Percentiles rank a stretch among this genome's conserved stretches.
Evolutionary conservation across 345 rosid species (phyloP).

Genomic region (Eucalyptus camaldulensis): DNA sequence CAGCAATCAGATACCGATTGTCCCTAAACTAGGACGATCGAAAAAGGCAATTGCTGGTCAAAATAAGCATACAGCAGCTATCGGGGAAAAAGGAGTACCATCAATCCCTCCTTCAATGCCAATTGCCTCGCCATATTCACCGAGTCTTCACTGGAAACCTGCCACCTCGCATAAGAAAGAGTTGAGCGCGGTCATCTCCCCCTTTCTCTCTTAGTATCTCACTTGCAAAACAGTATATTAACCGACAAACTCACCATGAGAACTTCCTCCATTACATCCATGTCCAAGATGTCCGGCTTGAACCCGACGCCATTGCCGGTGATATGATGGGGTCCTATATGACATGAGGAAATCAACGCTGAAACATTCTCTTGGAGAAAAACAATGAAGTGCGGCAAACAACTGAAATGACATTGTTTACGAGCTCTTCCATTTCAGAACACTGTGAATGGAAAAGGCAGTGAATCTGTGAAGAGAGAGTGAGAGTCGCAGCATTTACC

Average conservation of each 20-base stretch:
- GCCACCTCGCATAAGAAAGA: background rate
- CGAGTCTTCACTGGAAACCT: conserved; percentile 89
- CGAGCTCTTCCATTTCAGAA: background rate
- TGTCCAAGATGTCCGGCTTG: conserved; percentile 90
- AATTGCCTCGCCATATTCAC: conserved; percentile 90
- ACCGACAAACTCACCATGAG: conserved; percentile 38
- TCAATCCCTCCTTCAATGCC: conserved; percentile 91
- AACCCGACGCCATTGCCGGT: conserved; percentile 97
- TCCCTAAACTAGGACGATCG: background rate
- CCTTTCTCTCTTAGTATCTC: background rate
- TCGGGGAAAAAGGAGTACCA: conserved; percentile 26
- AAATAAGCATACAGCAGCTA: background rate
- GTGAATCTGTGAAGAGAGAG: background rate
- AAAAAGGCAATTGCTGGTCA: background rate
- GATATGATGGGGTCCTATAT: conserved; percentile 85
- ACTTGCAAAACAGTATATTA: background rate
- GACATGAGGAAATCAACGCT: background rate
- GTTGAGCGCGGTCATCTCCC: background rate
- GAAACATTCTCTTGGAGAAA: background rate
- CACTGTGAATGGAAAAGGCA: background rate
- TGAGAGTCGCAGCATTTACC: conserved; percentile 16
- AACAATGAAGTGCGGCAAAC: background rate
- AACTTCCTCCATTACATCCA: conserved; percentile 92
- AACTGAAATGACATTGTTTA: background rate
- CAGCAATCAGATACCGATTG: background rate